Percentiles rank a stretch among this genome's conserved stretches.
These are phyloP conservation scores for Leccinum subgranulosum DNA, from an alignment of 768 basidiomycete species.

Conservation along the genomic window DNA sequence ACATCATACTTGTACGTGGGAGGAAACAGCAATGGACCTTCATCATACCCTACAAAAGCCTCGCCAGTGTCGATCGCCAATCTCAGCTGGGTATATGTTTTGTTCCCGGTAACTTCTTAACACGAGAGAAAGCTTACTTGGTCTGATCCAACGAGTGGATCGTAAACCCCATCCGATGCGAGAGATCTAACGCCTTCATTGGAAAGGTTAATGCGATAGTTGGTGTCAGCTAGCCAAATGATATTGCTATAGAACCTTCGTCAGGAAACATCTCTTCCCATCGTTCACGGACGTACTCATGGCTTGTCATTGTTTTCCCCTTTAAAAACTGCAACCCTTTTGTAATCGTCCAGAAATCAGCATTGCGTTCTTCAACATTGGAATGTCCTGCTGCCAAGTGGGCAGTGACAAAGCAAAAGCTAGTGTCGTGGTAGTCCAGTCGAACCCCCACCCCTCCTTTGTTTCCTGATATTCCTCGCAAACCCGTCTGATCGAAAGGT, in stretches of 20 bases:
- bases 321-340: constrained; percentile 82
- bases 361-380: constrained; percentile 87
- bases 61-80: constrained; percentile 67
- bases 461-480: constrained; percentile 93
- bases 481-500: constrained; percentile 59
- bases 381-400: constrained; percentile 95
- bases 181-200: constrained; percentile 76
- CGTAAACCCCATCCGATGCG: constrained; percentile 63
- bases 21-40: constrained; percentile 86
- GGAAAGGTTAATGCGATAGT: constrained; percentile 88
- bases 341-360: constrained; percentile 87
- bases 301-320: constrained; percentile 84
- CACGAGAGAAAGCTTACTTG: constrained; percentile 54
- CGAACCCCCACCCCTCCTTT: constrained; percentile 96
- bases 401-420: constrained; percentile 92
- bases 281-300: constrained; percentile 63
- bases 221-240: constrained; percentile 93
- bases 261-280: constrained; percentile 4
- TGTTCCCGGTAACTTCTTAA: not conserved
- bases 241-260: constrained; percentile 61
- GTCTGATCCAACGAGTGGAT: constrained; percentile 74
- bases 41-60: constrained; percentile 81
- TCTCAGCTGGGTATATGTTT: constrained; percentile 49
- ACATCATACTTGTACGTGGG: constrained; percentile 94
- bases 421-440: constrained; percentile 86